Evolutionary conservation across 108 stramenopile species (phyloP).

Genomic region (Fragilariopsis cylindrus): DNA sequence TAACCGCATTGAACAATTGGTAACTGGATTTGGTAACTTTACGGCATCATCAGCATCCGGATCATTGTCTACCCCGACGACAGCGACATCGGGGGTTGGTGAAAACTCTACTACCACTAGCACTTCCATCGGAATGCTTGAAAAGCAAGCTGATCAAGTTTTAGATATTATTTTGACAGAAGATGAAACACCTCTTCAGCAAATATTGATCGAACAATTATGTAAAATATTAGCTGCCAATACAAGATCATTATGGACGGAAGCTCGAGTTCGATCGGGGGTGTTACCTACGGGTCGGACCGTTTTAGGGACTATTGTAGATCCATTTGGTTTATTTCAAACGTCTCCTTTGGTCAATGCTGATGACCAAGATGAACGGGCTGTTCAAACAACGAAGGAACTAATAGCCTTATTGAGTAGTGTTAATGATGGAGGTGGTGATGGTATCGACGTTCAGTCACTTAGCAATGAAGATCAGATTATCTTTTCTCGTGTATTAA

Average conservation of each 20-base stretch:
- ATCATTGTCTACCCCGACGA: slow-evolving; percentile 17
- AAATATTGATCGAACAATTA: slow-evolving; percentile 79
- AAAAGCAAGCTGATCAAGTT: slow-evolving; percentile 65
- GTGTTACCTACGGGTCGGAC: slow-evolving; percentile 71
- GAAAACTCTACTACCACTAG: slow-evolving; percentile 41
- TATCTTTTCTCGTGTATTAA: slow-evolving; percentile 61
- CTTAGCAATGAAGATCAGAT: slow-evolving; percentile 58
- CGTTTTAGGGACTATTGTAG: slow-evolving; percentile 74
- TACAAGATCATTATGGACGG: slow-evolving; percentile 62
- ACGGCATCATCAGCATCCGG: slow-evolving; percentile 70
- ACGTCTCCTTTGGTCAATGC: slow-evolving; percentile 72
- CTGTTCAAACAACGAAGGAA: slow-evolving; percentile 75
- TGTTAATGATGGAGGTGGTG: slow-evolving; percentile 15
- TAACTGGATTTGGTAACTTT: slow-evolving; percentile 79
- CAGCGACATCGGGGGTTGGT: slow-evolving; percentile 13
- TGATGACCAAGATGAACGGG: slow-evolving; percentile 66
- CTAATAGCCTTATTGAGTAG: slow-evolving; percentile 39
- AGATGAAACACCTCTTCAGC: slow-evolving; percentile 81
- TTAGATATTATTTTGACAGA: slow-evolving; percentile 76
- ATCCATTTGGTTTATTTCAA: slow-evolving; percentile 84
- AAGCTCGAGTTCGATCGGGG: slow-evolving; percentile 66
- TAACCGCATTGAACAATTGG: slow-evolving; percentile 80
- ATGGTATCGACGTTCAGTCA: slow-evolving; percentile 44
- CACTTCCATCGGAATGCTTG: slow-evolving; percentile 46
- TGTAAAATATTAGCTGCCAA: slow-evolving; percentile 78